Evolutionary conservation across 495 filamentous ascomycete genomes (phyloP), one percentile per base, ranked within the genome.

Genomic region (Hypoxylon crocopeplum): DNA sequence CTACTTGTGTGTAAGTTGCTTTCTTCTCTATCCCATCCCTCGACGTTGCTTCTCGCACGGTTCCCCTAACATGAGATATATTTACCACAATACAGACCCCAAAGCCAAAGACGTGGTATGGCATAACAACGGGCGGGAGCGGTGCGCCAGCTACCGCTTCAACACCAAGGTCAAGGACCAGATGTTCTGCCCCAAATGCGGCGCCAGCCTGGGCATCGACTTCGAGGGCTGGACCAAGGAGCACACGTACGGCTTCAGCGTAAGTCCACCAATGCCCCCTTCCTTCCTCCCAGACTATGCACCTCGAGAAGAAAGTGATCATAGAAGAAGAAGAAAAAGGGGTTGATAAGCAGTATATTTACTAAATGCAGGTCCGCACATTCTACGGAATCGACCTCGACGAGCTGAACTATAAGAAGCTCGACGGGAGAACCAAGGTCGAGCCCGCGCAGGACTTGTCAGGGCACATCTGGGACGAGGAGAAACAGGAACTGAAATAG

Each of bases 181-280:
- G 45, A 64, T 72, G 59, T 72, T 72, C 51, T 72, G 69, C 34
- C 64, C 64, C 17, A 64, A 72, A 32, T 72, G 69, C 62, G 62
- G 69, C 21, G 21, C 64, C 27, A 67, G 62, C 51, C 46, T 72
- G n/a, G 69, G 69, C 36, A 72, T 72, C 32, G 67, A 72, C 41
- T 72, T 72, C 46, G 22, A 29, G 5, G 55, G 61, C 1, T 10
- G 41, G 7, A 27, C 49, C 19, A 42, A 55, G 30, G 49, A 62
- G n/a, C 52, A 56, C 19, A 47, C 45, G 15, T 70, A 70, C 41
- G 69, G 69, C 10, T 62, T 72, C 32, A 72, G 54, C 37, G 67
- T 72, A 50, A 54, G 69, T 49, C 19, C 15, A n/a, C 6, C 32
- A 6, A 7, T n/a, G n/a, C n/a, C 32, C 32, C 12, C 13, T 34